These are phyloP conservation scores for Oryza meyeriana DNA, from an alignment of 176 grass and related monocot genomes.

Conservation along the genomic window DNA sequence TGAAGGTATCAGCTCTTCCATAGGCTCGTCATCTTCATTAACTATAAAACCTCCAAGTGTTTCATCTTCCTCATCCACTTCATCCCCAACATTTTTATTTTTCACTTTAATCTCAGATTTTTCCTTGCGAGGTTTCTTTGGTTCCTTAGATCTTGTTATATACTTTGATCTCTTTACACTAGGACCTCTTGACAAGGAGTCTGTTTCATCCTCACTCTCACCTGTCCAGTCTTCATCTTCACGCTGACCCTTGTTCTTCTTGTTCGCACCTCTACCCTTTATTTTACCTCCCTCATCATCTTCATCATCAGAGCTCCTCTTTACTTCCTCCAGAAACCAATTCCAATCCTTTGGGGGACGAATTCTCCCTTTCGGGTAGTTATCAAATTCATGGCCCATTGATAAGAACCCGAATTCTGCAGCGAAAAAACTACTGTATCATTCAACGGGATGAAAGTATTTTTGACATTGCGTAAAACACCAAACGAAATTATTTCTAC, in stretches of 20 bases:
- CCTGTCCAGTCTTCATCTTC: constrained; percentile 68
- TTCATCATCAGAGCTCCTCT: constrained; percentile 36
- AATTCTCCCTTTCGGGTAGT: constrained; percentile 53
- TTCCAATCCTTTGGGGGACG: constrained; percentile 63
- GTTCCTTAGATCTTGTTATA: constrained; percentile 53
- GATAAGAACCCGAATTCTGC: constrained; percentile 84
- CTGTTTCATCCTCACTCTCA: constrained; percentile 51
- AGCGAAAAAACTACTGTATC: constrained; percentile 19
- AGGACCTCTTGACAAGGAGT: constrained; percentile 21
- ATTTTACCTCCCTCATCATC: constrained; percentile 22
- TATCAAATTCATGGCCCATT: constrained; percentile 75
- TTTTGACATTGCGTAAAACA: not conserved
- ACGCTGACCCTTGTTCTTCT: constrained; percentile 23
- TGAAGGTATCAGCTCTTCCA: constrained; percentile 50
- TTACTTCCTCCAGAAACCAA: constrained; percentile 66
- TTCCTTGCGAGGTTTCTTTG: constrained; percentile 37
- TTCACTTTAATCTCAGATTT: not conserved
- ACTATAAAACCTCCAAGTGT: constrained; percentile 86
- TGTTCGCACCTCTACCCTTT: constrained; percentile 13
- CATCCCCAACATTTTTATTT: not conserved
- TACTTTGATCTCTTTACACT: constrained; percentile 52
- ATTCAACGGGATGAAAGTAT: not conserved
- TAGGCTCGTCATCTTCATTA: constrained; percentile 35
- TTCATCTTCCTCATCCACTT: constrained; percentile 48
- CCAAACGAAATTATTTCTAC: not conserved